Evolutionary conservation across 202 grass and related monocot species (phyloP).

Genomic region (Setaria italica): DNA sequence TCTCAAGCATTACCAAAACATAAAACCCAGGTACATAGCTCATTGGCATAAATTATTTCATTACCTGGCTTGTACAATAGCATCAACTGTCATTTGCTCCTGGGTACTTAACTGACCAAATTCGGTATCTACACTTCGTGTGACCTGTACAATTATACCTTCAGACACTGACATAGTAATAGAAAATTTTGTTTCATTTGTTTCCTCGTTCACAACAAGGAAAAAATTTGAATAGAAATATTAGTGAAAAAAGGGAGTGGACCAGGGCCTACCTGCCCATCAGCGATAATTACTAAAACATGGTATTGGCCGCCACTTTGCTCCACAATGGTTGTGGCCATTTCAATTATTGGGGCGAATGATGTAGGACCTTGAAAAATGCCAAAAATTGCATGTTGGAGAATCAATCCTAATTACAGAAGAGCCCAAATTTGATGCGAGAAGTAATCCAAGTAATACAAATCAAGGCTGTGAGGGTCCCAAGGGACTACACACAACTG

Average conservation of each 20-base stretch:
- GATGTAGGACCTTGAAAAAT: conserved; percentile 77
- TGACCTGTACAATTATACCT: conserved; percentile 65
- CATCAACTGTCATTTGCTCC: conserved; percentile 84
- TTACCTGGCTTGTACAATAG: conserved; percentile 90
- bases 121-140: conserved; percentile 90
- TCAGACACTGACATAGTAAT: conserved; percentile 30
- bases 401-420: background rate
- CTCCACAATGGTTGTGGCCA: conserved; percentile 82
- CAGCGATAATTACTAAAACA: conserved; percentile 88
- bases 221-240: background rate
- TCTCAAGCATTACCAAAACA: conserved; percentile 4
- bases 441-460: background rate
- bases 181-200: background rate
- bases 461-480: background rate
- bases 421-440: background rate
- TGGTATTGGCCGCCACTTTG: conserved; percentile 87
- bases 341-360: conserved; percentile 88
- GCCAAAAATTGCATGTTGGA: conserved; percentile 27
- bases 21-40: conserved; percentile 9
- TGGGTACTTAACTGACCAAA: conserved; percentile 79
- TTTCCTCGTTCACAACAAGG: conserved; percentile 27
- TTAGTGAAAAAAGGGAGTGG: background rate
- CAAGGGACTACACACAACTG: background rate
- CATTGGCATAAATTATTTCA: conserved; percentile 52
- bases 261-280: conserved; percentile 66